phyloP scores from a whole-genome alignment of 148 eudicot species.

The Linanthus parryae region DNA sequence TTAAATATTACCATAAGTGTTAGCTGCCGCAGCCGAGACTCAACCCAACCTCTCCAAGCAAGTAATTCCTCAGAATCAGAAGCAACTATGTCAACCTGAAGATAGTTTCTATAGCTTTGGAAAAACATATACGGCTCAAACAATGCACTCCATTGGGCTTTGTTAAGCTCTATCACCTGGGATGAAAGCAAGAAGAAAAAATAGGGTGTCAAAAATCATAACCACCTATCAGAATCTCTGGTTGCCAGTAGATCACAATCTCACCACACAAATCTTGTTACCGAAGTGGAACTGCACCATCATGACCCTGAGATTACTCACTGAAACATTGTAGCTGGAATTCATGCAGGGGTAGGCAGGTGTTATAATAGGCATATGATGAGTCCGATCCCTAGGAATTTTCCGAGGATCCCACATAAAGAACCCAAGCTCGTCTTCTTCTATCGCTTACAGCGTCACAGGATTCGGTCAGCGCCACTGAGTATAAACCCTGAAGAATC shows the following conservation, averaged over 20 bases:
- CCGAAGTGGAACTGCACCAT: conserved; percentile 58
- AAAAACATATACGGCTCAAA: conserved; percentile 64
- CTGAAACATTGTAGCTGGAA: conserved; percentile 77
- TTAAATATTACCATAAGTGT: conserved; percentile 31
- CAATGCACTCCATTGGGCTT: conserved; percentile 43
- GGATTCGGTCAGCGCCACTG: conserved; percentile 88
- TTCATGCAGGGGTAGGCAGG: conserved; percentile 89
- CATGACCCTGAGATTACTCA: conserved; percentile 74
- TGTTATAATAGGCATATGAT: conserved; percentile 85
- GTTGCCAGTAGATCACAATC: too few species aligned
- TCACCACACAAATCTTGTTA: conserved; percentile 50
- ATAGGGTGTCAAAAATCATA: neutral
- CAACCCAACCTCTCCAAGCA: conserved; percentile 87
- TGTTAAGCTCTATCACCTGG: conserved; percentile 70
- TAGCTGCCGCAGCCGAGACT: conserved; percentile 66
- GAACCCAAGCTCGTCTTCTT: conserved; percentile 66
- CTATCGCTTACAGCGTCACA: conserved; percentile 69
- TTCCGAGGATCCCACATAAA: conserved; percentile 70
- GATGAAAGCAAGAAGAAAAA: neutral
- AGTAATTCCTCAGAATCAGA: conserved; percentile 56
- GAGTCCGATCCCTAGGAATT: conserved; percentile 59
- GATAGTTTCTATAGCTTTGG: conserved; percentile 60
- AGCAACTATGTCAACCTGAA: conserved; percentile 59
- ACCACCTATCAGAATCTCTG: neutral
- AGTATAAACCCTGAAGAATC: conserved; percentile 69